Evolutionary conservation across 441 rosid genomes (phyloP).

Genomic region (Mallotus japonicus): DNA sequence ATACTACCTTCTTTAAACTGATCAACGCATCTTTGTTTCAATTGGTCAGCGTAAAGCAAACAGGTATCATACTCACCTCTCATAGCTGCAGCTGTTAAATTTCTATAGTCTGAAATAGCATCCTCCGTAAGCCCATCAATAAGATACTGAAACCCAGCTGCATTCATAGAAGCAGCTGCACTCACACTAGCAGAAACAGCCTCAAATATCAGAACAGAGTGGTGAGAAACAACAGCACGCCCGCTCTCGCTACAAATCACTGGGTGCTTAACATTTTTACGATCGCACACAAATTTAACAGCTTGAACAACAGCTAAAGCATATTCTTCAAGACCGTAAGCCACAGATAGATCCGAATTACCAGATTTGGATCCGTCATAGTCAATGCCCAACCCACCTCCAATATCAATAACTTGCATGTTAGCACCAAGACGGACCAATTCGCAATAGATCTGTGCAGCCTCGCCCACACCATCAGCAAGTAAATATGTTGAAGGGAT

Average conservation of each 20-base stretch:
- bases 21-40: conserved; percentile 83
- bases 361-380: conserved; percentile 92
- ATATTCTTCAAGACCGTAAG: conserved; percentile 78
- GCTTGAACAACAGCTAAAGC: conserved; percentile 79
- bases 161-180: conserved; percentile 28
- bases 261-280: conserved; percentile 73
- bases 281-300: conserved; percentile 62
- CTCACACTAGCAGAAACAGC: conserved; percentile 54
- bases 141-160: conserved; percentile 44
- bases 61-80: conserved; percentile 72
- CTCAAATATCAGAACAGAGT: conserved; percentile 79
- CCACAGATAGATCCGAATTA: conserved; percentile 76
- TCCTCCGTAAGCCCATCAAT: conserved; percentile 59
- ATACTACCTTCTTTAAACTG: conserved; percentile 78
- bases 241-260: conserved; percentile 92
- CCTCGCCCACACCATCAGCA: conserved; percentile 77
- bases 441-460: conserved; percentile 89
- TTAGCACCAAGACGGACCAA: conserved; percentile 79
- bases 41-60: conserved; percentile 58
- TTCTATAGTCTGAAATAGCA: conserved; percentile 48
- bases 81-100: conserved; percentile 48
- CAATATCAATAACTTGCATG: conserved; percentile 79
- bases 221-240: conserved; percentile 90
- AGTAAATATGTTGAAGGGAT: conserved; percentile 77
- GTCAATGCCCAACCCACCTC: conserved; percentile 92